Evolutionary conservation across 139 green algal species (phyloP), one percentile per base, ranked within the genome.

Genomic region (Chlorella sp.): DNA sequence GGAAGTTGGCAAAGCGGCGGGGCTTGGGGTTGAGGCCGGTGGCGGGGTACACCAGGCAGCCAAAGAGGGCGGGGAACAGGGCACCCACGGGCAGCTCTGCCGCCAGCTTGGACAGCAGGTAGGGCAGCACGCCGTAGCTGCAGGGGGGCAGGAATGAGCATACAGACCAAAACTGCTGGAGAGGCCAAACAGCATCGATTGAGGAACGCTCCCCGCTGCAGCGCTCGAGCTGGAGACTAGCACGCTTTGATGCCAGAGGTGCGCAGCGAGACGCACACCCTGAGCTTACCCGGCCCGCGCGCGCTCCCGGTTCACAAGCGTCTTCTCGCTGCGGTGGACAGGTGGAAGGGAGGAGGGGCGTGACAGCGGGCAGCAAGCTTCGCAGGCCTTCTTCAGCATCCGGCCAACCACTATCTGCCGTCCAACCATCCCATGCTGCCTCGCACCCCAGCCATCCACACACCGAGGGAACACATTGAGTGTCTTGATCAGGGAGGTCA

Each of bases 401-500:
- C n/a, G n/a, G n/a, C n/a, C n/a, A n/a, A n/a, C n/a, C n/a, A n/a
- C n/a, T n/a, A n/a, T n/a, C n/a, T n/a, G n/a, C n/a, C n/a, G n/a
- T n/a, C n/a, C n/a, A n/a, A n/a, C n/a, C n/a, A n/a, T n/a, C n/a
- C n/a, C n/a, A n/a, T n/a, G n/a, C 44, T 16, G 6, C 44, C 44
- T 51, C 7, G 44, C n/a, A n/a, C 28, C 41, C 26, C 28, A 38
- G 16, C 7, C 39, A 23, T 5, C 16, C 1, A 1, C 74, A 1
- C 47, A 80, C 74, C 51, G 26, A 30, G 95, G 92, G 85, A 98
- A 98, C 21, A 97, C 89, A 47, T 92, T 97, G 71, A 98, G 89
- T 13, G 95, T 98, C 90, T 98, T 98, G 63, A 96, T 89, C 34
- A 98, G 87, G 6, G 87, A 90, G 16, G 85, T 90, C 96, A 98